Base-by-base conservation (phyloP, 495 filamentous ascomycete species). In the Letharia columbiana region DNA sequence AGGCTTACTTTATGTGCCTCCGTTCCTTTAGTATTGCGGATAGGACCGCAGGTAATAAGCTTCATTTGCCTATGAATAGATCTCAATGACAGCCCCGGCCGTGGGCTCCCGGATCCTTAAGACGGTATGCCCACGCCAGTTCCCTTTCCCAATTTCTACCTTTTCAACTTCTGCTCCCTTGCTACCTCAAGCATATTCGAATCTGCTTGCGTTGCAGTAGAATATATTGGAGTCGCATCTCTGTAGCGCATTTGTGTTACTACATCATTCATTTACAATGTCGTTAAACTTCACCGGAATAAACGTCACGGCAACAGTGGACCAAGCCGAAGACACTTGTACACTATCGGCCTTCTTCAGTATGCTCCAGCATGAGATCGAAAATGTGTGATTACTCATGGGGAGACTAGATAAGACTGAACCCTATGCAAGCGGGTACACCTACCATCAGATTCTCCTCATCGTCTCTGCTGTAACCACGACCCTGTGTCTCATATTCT, bases 401-500 rank as follows among this genome's bases (percentile, higher is more conserved):
- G 54, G 6, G 17, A 20, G 17, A 18, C 5, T 17, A 57, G 54
- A 57, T 57, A 9, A 20, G 33, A 37, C 15, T 37, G 54, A 57
- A 0, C 54, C 54, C 31, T 57, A 57, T 20, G 54, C 33, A 20
- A 6, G 54, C 33, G 54, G 54, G 39, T 57, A 57, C 7, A 57
- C 54, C 8, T 57, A 57, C 33, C 54, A 57, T 35, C 5, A 37
- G 10, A 57, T 57, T 33, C 18, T 57, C 20, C 54, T 57, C 54
- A 57, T 57, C 20, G 11, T 57, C 17, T 57, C 54, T 37, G 33
- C 31, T 11, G 31, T 57, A 7, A 17, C 54, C 31, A 57, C 54
- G 4, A 57, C 54, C 15, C 54, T 57, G 39, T 57, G 54, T n/a
- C 54, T 57, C 18, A 37, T 57, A 37, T 57, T 57, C 54, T 37